Conservation (phyloP, 495 filamentous ascomycete species). For the Hypomontagnella submonticulosa region DNA sequence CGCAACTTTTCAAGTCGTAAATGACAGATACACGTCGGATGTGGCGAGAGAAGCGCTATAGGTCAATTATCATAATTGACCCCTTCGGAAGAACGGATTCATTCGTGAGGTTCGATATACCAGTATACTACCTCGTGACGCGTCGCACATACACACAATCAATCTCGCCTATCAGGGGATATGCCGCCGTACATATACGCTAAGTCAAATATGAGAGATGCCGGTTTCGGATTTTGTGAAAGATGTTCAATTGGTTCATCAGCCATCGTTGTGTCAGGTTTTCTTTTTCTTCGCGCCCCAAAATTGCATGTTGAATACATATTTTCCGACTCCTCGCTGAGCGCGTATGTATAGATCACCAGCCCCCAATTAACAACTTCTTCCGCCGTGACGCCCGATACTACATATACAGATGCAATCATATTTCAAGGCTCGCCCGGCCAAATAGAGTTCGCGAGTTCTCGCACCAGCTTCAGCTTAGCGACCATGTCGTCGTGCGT, state of each 20-base stretch:
- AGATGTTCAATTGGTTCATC: slow-evolving; percentile 14
- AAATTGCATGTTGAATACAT: slow-evolving; percentile 45
- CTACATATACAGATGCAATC: neutral
- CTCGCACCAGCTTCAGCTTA: slow-evolving; percentile 70
- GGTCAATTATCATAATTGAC: neutral
- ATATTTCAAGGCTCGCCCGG: slow-evolving; percentile 62
- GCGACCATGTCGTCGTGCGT: slow-evolving; percentile 70
- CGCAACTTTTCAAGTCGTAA: too few relatives aligned
- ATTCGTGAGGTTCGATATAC: neutral
- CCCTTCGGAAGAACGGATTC: neutral
- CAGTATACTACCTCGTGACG: neutral
- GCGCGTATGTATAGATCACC: neutral
- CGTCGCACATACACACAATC: slow-evolving; percentile 8
- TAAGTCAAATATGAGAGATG: slow-evolving; percentile 1
- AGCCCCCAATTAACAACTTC: neutral
- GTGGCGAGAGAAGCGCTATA: too few relatives aligned
- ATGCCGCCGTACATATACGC: neutral
- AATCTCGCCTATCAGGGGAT: slow-evolving; percentile 13
- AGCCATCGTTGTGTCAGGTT: slow-evolving; percentile 6
- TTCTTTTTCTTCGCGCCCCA: slow-evolving; percentile 5
- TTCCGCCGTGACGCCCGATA: neutral
- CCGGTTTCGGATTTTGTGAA: slow-evolving; percentile 5
- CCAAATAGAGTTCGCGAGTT: slow-evolving; percentile 72
- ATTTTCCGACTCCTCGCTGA: slow-evolving; percentile 13
- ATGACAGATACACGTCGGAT: too few relatives aligned